Base-by-base conservation (phyloP, 208 protist species). In the Blastocrithidia nonstop region DNA sequence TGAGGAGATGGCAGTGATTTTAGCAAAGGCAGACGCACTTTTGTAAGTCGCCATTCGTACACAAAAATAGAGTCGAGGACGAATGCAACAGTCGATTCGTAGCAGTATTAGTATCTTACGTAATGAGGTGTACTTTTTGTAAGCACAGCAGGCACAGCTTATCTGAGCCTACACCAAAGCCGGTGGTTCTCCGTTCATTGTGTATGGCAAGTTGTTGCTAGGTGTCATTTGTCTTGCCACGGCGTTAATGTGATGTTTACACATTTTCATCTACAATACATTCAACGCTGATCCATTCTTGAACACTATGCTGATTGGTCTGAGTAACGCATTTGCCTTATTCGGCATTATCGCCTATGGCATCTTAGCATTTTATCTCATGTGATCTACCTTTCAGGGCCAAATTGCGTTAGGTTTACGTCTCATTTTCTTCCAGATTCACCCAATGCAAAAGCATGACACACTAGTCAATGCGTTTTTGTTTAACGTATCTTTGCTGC, bases 381-480 rank as follows among this genome's bases (percentile, higher is more conserved):
- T 90, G 19, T 89, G 86, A 70, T 73, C 73, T 21, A 72, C 75
- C 0, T 69, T 97, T 31, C 85, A 96, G 42, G 93, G 93, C 16
- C 89, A 84, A 32, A 79, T 95, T 28, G 84, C 87, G 41, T 68
- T 96, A 31, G 93, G 91, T 7, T 59, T 87, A 8, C 71, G 75
- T 41, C 54, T 92, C 35, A 41, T 92, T 23, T 66, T 89, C 38
- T 88, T 93, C 47, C 66, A 76, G 38, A 81, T 94, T 17, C 70
- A 94, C 46, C 85, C 85, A 0, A 88, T 94, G 75, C 82, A 87
- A 53, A 29, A 84, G 28, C 76, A 79, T 20, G 84, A 65, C 40
- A 97, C 94, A 6, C 71, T 96, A 28, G 87, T 97, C 58, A 95
- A 95, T 57, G 60, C 86, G 19, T 96, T 97, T 38, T 53, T 97